Base-by-base conservation (phyloP, 2,329 filamentous ascomycete genomes). In the Chalaropsis thielavioides region DNA sequence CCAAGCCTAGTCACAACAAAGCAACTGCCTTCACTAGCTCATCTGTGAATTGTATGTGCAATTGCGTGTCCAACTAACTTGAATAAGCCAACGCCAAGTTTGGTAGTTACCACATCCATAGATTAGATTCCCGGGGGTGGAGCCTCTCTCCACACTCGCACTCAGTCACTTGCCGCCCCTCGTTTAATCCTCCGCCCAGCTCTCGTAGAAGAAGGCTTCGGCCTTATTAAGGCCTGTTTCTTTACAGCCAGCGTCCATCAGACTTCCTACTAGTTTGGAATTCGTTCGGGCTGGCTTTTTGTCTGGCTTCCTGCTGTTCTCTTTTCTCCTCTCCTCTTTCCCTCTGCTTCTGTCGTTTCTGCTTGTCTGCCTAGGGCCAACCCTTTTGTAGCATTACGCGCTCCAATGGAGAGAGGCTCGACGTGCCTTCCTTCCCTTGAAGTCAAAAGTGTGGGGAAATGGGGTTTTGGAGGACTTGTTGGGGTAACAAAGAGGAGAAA, bases 361-460 rank as follows among this genome's bases (percentile, higher is more conserved):
- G 2, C 31, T 31, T 6, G 31, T 31, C 31, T 31, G 2, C 6
- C 35, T 10, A 8, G 35, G 35, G 35, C 10, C 35, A 38, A 10
- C 1, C 35, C 35, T 15, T 22, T 38, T 58, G 54, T 58, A 58
- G 54, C 27, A 58, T 58, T 58, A 58, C 54, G 54, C 54, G 54
- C 54, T 58, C 54, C 54, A 58, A 58, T 58, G 38, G 31, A 58
- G 31, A 58, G 31, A 58, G 31, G 24, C 7, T 58, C 31, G 7
- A 35, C 15, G 54, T 35, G 27, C n/a, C 54, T 58, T 58, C 27
- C 54, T 58, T 58, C 54, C 54, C 31, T 38, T 58, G 1, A 27
- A 58, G 46, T 51, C 46, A 58, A 58, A 38, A 58, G 54, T 58
- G 27, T 58, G 54, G 51, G 51, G 51, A 58, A 35, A 35, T 35